Base-by-base conservation (phyloP, 176 grass and related monocot species). In the Oryza officinalis region DNA sequence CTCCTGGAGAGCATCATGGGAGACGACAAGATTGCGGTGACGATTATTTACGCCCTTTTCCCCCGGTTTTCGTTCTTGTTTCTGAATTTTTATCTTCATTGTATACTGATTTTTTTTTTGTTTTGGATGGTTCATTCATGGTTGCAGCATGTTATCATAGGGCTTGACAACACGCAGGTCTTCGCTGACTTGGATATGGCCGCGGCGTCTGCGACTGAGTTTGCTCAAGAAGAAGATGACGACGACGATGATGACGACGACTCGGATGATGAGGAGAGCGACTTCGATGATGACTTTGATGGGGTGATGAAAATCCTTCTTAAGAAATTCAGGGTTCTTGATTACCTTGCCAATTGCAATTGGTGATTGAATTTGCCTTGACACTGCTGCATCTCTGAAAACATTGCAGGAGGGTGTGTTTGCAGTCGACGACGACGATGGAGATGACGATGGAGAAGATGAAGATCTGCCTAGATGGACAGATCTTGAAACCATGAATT, bases 101-200 rank as follows among this genome's bases (percentile, higher is more conserved):
- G 4, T 25, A 80, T 25, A 83, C 66, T 72, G 81, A 85, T 9
- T 13, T 13, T 77, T 9, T 13, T 13, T 77, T 44, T 49, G 66
- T 10, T 0, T 52, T n/a, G 52, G 52, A 57, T 71, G 68, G 20
- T 77, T 60, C 28, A 61, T 77, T 60, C 28, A 61, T 91, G 37
- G 38, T 63, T 86, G 60, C 88, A 98, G 92, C 87, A 98, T 86
- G 92, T 98, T 86, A 88, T 91, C 64, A 95, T 95, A 63, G 95
- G 95, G 20, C 27, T 98, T 46, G 92, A 95, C 71, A 95, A 90
- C 90, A 89, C 87, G 63, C 86, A 95, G 52, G 90, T 98, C 82
- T 86, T 98, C 46, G 82, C 91, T 46, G 85, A 93, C 54, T 45
- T 94, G 67, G 95, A 98, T 41, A 41, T 94, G 27, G 61, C 63